phyloP scores from a whole-genome alignment of 805 yeast genomes.

The Barnettozyma vustinii region DNA sequence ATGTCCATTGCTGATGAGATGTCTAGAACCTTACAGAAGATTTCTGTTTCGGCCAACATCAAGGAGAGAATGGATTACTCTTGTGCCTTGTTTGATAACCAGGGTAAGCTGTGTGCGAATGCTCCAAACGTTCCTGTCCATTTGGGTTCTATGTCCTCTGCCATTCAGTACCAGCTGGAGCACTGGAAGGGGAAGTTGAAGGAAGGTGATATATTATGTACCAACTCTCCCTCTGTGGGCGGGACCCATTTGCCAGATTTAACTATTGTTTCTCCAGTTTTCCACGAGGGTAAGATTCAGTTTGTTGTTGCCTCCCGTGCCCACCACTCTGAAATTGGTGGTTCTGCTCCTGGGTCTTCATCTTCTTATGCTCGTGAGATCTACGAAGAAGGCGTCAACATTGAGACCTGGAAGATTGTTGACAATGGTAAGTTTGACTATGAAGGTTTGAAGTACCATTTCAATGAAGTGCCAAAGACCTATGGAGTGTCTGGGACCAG shows the following conservation, averaged over 20 bases:
- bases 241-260: slow-evolving; percentile 48
- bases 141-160: slow-evolving; percentile 41
- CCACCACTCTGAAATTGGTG: slow-evolving; percentile 60
- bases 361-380: slow-evolving; percentile 49
- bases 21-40: slow-evolving; percentile 42
- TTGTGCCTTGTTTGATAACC: slow-evolving; percentile 42
- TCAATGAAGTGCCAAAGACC: slow-evolving; percentile 41
- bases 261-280: slow-evolving; percentile 54
- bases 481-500: slow-evolving; percentile 54
- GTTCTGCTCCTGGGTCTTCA: slow-evolving; percentile 54
- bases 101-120: slow-evolving; percentile 40
- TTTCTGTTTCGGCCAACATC: slow-evolving; percentile 39
- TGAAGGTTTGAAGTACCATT: slow-evolving; percentile 39
- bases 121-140: slow-evolving; percentile 47
- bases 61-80: slow-evolving; percentile 45
- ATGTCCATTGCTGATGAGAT: slow-evolving; percentile 48
- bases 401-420: slow-evolving; percentile 47
- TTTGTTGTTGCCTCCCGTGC: slow-evolving; percentile 56
- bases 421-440: slow-evolving; percentile 47
- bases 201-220: slow-evolving; percentile 39
- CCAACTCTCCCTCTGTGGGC: slow-evolving; percentile 40
- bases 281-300: slow-evolving; percentile 38
- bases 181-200: slow-evolving; percentile 34
- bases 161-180: slow-evolving; percentile 33
- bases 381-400: slow-evolving; percentile 52